These are phyloP conservation scores for Elasticomyces elasticus DNA, from an alignment of 495 filamentous ascomycete genomes.

Conservation along the genomic window DNA sequence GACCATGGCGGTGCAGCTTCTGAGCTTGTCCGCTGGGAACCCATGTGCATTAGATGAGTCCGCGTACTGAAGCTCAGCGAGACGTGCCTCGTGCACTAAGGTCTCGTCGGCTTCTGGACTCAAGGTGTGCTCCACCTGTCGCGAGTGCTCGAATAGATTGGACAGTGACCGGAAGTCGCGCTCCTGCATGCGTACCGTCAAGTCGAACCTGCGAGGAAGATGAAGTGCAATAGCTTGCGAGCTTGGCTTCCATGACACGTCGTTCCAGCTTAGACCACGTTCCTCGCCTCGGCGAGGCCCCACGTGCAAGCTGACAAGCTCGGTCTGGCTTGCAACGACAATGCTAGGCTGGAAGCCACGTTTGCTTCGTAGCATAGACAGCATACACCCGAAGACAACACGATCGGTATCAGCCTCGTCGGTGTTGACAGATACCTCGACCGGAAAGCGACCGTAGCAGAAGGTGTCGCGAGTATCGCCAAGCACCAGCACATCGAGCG, in stretches of 20 bases:
- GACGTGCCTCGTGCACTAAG: constrained; percentile 50
- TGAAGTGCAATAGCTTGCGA: constrained; percentile 50
- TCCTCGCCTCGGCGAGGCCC: constrained; percentile 45
- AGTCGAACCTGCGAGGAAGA: constrained; percentile 56
- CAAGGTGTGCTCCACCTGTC: constrained; percentile 59
- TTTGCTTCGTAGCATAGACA: constrained; percentile 63
- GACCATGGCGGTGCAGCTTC: constrained; percentile 55
- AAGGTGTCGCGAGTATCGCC: constrained; percentile 61
- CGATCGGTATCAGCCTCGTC: constrained; percentile 53
- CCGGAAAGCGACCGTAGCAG: constrained; percentile 63
- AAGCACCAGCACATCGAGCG: constrained; percentile 60
- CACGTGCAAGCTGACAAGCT: constrained; percentile 62
- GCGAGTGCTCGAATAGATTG: constrained; percentile 72
- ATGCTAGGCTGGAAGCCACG: constrained; percentile 56
- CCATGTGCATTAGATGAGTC: constrained; percentile 53
- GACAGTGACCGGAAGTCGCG: constrained; percentile 64
- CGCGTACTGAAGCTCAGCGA: constrained; percentile 65
- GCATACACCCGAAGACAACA: constrained; percentile 56
- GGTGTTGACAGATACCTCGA: constrained; percentile 58
- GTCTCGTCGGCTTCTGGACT: constrained; percentile 55
- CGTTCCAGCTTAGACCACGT: constrained; percentile 56
- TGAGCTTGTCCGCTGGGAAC: constrained; percentile 64
- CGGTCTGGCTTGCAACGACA: constrained; percentile 64
- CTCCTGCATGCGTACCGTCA: constrained; percentile 59
- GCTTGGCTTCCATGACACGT: constrained; percentile 64